Percentiles rank a stretch among this genome's conserved stretches.
Evolutionary conservation across 2,329 filamentous ascomycete species (phyloP).

Genomic region (Botrytis paeoniae): DNA sequence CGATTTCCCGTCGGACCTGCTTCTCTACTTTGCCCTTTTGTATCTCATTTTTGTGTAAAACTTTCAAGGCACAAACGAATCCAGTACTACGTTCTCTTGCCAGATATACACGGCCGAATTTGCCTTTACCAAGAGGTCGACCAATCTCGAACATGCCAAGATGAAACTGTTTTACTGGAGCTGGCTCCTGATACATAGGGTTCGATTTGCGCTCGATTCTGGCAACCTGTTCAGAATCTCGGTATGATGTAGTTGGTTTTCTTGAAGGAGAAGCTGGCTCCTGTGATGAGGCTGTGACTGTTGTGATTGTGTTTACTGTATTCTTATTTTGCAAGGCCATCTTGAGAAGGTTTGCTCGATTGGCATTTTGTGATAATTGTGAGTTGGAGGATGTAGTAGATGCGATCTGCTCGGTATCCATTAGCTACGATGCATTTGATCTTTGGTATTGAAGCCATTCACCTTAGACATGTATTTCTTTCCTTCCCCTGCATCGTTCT

Average conservation of each 20-base stretch:
- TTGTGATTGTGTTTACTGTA: conserved; percentile 61
- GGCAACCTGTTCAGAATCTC: conserved; percentile 49
- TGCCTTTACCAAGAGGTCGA: conserved; percentile 69
- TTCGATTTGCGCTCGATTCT: conserved; percentile 51
- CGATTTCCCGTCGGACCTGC: conserved; percentile 70
- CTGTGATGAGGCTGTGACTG: conserved; percentile 66
- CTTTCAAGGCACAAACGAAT: conserved; percentile 70
- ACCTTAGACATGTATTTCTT: conserved; percentile 74
- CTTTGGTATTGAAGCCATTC: conserved; percentile 44
- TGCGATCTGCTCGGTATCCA: conserved; percentile 37
- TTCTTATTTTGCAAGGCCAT: conserved; percentile 78
- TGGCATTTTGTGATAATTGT: conserved; percentile 51
- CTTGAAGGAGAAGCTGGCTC: conserved; percentile 50
- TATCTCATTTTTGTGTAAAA: conserved; percentile 69
- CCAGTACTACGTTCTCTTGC: conserved; percentile 65
- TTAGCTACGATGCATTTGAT: conserved; percentile 30
- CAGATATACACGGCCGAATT: conserved; percentile 71
- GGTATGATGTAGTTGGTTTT: conserved; percentile 47
- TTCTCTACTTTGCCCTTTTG: conserved; percentile 67
- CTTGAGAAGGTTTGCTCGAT: conserved; percentile 81
- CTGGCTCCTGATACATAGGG: conserved; percentile 55
- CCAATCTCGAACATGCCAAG: conserved; percentile 76
- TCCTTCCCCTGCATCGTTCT: conserved; percentile 65
- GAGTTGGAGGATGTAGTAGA: conserved; percentile 30
- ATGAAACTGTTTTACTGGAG: conserved; percentile 62